phyloP scores from a whole-genome alignment of 31 red algal genomes.

The Odonthalia washingtoniensis region DNA sequence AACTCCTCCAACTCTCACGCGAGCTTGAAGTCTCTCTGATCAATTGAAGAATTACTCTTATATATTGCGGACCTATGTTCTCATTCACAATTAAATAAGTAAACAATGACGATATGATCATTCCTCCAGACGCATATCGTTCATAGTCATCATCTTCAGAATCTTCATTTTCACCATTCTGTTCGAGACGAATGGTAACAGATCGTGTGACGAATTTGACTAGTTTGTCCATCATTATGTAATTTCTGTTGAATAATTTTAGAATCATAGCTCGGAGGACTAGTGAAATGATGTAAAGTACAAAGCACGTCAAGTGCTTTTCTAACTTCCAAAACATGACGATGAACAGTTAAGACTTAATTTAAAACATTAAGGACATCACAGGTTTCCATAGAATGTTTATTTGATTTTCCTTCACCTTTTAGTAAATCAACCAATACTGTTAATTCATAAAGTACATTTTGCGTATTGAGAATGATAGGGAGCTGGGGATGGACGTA shows the following conservation, averaged over 20 bases:
- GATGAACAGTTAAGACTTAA: conserved; percentile 22
- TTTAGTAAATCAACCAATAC: too few relatives aligned
- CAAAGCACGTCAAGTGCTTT: conserved; percentile 66
- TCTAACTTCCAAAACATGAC: conserved; percentile 9
- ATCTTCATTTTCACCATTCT: too few relatives aligned
- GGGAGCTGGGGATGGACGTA: too few relatives aligned
- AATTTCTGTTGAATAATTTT: background rate
- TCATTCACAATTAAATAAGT: conserved; percentile 67
- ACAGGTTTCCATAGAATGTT: conserved; percentile 28
- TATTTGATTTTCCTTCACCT: conserved; percentile 50
- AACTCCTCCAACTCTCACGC: conserved; percentile 50
- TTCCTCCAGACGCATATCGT: conserved; percentile 85
- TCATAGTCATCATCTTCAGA: conserved; percentile 78
- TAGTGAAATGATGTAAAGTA: conserved; percentile 51
- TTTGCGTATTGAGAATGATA: too few relatives aligned
- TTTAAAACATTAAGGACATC: conserved; percentile 39
- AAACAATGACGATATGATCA: conserved; percentile 88
- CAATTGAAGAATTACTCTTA: conserved; percentile 62
- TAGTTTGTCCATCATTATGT: background rate
- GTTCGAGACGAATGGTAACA: too few relatives aligned
- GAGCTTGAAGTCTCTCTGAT: conserved; percentile 62
- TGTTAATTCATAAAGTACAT: too few relatives aligned
- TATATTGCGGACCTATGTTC: conserved; percentile 72
- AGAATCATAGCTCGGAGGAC: conserved; percentile 1
- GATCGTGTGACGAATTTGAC: too few relatives aligned